Conservation (phyloP, 2,329 filamentous ascomycete genomes). For the Aspergillus brasiliensis region DNA sequence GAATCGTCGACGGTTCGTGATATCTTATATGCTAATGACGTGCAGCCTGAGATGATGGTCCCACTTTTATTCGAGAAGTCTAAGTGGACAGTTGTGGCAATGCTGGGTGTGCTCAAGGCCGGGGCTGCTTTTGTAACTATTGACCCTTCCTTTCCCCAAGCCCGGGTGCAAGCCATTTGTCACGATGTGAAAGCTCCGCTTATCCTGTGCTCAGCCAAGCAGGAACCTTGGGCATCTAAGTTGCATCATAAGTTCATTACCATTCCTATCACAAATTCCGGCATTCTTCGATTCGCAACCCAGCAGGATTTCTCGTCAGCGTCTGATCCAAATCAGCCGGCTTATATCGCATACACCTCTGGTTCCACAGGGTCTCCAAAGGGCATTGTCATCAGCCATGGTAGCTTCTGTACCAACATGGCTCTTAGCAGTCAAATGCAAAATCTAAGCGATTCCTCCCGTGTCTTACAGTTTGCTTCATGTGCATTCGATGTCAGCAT, state of each 20-base stretch:
- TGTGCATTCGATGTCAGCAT: constrained; percentile 11
- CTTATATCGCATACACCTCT: constrained; percentile 17
- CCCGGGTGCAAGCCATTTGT: constrained; percentile 35
- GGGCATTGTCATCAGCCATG: constrained; percentile 6
- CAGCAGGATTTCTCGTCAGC: not conserved
- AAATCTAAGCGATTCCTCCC: not conserved
- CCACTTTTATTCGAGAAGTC: constrained; percentile 6
- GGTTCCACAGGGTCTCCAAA: constrained; percentile 18
- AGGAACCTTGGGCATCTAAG: not conserved
- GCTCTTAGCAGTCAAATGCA: not conserved
- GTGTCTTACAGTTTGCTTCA: constrained; percentile 4
- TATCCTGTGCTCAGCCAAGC: constrained; percentile 16
- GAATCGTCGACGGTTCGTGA: not conserved
- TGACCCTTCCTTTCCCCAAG: constrained; percentile 31
- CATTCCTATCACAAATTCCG: not conserved
- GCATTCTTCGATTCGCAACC: not conserved
- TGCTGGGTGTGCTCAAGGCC: constrained; percentile 27
- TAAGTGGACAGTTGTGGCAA: constrained; percentile 7
- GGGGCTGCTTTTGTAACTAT: constrained; percentile 31
- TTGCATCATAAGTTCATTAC: not conserved
- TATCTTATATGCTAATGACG: not conserved
- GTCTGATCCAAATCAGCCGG: not conserved
- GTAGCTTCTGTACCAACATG: not conserved
- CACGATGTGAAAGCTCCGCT: constrained; percentile 15
- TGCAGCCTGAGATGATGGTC: not conserved